Percentiles rank a stretch among this genome's conserved stretches.
Conservation (phyloP, 2,329 filamentous ascomycete species). For the Penicillium corylophilum region DNA sequence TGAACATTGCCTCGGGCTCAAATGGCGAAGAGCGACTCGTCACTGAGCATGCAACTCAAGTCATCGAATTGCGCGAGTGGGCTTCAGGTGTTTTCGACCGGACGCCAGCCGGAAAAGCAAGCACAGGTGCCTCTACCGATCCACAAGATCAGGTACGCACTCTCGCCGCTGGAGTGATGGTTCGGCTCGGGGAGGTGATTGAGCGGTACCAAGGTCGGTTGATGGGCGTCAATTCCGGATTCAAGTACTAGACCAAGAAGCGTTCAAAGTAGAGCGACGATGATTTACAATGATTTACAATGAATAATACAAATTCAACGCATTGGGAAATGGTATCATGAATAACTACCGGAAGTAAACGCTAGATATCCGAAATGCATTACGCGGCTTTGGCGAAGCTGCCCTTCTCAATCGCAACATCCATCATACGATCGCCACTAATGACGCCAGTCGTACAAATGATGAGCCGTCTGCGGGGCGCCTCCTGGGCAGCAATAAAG, state of each 20-base stretch:
- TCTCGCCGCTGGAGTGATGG: conserved; percentile 76
- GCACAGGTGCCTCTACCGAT: conserved; percentile 57
- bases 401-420: conserved; percentile 72
- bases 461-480: conserved; percentile 76
- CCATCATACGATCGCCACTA: conserved; percentile 86
- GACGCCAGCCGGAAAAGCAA: conserved; percentile 55
- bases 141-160: conserved; percentile 40
- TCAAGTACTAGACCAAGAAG: conserved; percentile 31
- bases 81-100: conserved; percentile 71
- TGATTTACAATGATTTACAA: background rate
- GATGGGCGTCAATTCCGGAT: conserved; percentile 65
- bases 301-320: background rate
- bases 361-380: conserved; percentile 6
- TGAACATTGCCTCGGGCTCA: conserved; percentile 59
- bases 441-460: conserved; percentile 92
- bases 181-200: conserved; percentile 76
- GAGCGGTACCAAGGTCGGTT: conserved; percentile 76
- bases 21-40: conserved; percentile 67
- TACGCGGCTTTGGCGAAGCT: conserved; percentile 52
- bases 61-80: conserved; percentile 89
- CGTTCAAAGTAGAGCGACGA: background rate
- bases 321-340: conserved; percentile 16
- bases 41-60: conserved; percentile 68
- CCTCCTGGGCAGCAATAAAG: conserved; percentile 83
- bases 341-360: conserved; percentile 7